Evolutionary conservation across 768 basidiomycete species (phyloP).

Genomic region (Pleurotus cornucopiae): DNA sequence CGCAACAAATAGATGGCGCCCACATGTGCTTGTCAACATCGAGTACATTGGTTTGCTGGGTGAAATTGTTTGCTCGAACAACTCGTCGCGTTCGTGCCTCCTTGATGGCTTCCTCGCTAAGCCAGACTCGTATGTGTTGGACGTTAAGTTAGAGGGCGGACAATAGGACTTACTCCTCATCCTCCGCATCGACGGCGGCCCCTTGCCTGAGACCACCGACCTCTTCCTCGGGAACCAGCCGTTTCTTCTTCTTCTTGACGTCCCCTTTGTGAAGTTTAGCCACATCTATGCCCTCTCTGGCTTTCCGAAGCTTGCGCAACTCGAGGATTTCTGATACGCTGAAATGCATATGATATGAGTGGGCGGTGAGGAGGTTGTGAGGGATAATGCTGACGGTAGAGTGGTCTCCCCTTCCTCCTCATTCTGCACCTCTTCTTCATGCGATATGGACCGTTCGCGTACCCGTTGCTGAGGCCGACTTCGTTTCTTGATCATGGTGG

Average conservation of each 20-base stretch:
- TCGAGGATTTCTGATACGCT: slow-evolving; percentile 85
- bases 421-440: slow-evolving; percentile 30
- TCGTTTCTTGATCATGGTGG: slow-evolving; percentile 70
- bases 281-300: slow-evolving; percentile 81
- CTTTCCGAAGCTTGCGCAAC: slow-evolving; percentile 68
- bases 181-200: slow-evolving; percentile 34
- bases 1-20: slow-evolving; percentile 19
- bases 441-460: slow-evolving; percentile 40
- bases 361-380: neutral
- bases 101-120: slow-evolving; percentile 59
- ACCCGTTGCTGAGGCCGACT: slow-evolving; percentile 57
- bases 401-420: slow-evolving; percentile 35
- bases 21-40: slow-evolving; percentile 99
- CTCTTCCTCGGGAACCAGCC: slow-evolving; percentile 43
- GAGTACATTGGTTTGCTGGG: slow-evolving; percentile 91
- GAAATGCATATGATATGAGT: slow-evolving; percentile 8
- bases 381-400: slow-evolving; percentile 41
- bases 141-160: neutral
- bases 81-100: slow-evolving; percentile 69
- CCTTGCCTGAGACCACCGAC: slow-evolving; percentile 55
- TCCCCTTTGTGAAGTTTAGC: slow-evolving; percentile 85
- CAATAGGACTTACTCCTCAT: slow-evolving; percentile 51
- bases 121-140: slow-evolving; percentile 1
- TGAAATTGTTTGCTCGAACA: slow-evolving; percentile 89
- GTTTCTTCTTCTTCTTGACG: slow-evolving; percentile 64